Evolutionary conservation across 306 rosid species (phyloP), one percentile per base, ranked within the genome.

Genomic region (Cucurbita pepo): DNA sequence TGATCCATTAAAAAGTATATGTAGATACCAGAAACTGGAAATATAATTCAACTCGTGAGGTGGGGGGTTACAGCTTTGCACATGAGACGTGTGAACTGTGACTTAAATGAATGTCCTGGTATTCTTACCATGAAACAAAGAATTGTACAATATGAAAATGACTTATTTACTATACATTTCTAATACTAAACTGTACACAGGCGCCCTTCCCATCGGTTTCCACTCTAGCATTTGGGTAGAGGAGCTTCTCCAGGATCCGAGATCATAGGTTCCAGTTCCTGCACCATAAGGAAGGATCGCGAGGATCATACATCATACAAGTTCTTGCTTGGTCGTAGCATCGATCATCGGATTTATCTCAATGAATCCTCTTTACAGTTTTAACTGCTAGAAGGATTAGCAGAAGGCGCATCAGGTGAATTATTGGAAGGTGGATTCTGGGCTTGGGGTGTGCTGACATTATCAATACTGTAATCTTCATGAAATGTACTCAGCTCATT

Each of bases 151-250:
- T 80, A 66, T 86, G 83, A 86, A 89, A 52, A 55, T 85, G 44
- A 8, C 56, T 73, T 81, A 78, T 60, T 76, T 70, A 57, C 76
- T 75, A 76, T 52, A 59, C 80, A 76, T 72, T 78, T 77, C 34
- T 73, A 72, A 30, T 69, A 77, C 81, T 75, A 48, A 77, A 80
- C 91, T 90, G 90, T 90, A 92, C 96, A 92, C 82, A 44, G 79
- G 76, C 69, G 77, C 72, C 76, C 80, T 22, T 78, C 78, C 77
- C 67, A 77, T 67, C 72, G 70, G 70, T 51, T 73, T 71, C 78
- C 75, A 40, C 67, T 83, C 45, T 14, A 25, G 77, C 15, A 69
- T 70, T 77, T 75, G 34, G 51, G 7, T 21, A 11, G 72, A 8
- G 76, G 71, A 22, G 45, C 81, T 79, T 81, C 78, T 55, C 73